These are phyloP conservation scores for Rutstroemia sp. DNA, from an alignment of 2,329 filamentous ascomycete species.

Conservation along the genomic window DNA sequence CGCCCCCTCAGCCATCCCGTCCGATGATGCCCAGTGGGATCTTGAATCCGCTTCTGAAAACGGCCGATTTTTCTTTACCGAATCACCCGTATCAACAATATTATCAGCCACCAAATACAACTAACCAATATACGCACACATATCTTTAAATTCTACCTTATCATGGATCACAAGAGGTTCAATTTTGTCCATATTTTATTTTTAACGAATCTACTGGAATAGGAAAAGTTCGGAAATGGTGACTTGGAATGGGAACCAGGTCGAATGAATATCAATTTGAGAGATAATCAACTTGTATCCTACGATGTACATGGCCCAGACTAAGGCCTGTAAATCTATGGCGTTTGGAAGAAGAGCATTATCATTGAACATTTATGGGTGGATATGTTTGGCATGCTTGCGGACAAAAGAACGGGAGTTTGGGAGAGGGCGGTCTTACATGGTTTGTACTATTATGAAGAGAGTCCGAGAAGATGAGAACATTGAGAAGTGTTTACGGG, in stretches of 20 bases:
- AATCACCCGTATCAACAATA: slow-evolving; percentile 76
- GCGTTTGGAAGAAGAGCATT: neutral
- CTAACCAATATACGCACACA: slow-evolving; percentile 22
- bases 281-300: neutral
- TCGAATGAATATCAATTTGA: neutral
- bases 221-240: neutral
- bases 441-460: neutral
- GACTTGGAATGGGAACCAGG: neutral
- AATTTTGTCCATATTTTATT: neutral
- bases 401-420: neutral
- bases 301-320: no score
- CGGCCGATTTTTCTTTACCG: slow-evolving; percentile 68
- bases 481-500: neutral
- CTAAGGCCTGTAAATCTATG: neutral
- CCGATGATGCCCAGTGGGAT: slow-evolving; percentile 36
- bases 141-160: slow-evolving; percentile 15
- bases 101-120: slow-evolving; percentile 64
- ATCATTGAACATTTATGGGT: neutral
- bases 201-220: neutral
- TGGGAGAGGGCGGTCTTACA: neutral
- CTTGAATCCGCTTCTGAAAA: slow-evolving; percentile 62
- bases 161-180: neutral
- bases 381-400: neutral
- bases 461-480: neutral
- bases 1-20: slow-evolving; percentile 15